Evolutionary conservation across 129 eudicot genomes (phyloP).

Genomic region (Kitagawia praeruptora): DNA sequence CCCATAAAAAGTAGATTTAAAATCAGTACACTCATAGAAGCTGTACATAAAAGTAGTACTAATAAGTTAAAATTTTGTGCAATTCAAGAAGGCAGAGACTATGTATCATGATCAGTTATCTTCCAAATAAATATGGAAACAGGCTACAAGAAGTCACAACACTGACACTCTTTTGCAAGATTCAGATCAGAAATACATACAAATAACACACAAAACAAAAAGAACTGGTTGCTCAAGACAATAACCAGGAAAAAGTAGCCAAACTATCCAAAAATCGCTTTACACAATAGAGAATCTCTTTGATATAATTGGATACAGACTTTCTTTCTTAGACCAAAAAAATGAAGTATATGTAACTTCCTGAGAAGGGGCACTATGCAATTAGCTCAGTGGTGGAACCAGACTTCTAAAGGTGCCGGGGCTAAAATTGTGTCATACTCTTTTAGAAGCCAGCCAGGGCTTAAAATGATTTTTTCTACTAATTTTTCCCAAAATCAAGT

Average conservation of each 20-base stretch:
- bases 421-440: no score
- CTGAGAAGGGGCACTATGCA: background rate
- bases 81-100: background rate
- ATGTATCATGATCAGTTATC: background rate
- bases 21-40: no score
- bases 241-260: background rate
- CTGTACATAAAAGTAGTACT: no score
- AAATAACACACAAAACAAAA: background rate
- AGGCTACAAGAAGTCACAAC: background rate
- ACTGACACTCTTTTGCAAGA: background rate
- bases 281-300: background rate
- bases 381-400: background rate
- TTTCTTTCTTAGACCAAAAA: background rate
- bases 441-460: no score
- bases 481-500: no score
- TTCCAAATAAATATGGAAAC: background rate
- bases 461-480: no score
- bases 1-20: no score
- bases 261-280: background rate
- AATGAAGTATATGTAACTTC: background rate
- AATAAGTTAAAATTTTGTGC: no score
- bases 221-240: background rate
- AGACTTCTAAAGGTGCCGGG: no score
- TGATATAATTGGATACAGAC: background rate
- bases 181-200: background rate